A percentile compares a stretch with the other conserved stretches of the same genome.
Conservation (phyloP, 23 red algal genomes). For the Agarophyton chilense region DNA sequence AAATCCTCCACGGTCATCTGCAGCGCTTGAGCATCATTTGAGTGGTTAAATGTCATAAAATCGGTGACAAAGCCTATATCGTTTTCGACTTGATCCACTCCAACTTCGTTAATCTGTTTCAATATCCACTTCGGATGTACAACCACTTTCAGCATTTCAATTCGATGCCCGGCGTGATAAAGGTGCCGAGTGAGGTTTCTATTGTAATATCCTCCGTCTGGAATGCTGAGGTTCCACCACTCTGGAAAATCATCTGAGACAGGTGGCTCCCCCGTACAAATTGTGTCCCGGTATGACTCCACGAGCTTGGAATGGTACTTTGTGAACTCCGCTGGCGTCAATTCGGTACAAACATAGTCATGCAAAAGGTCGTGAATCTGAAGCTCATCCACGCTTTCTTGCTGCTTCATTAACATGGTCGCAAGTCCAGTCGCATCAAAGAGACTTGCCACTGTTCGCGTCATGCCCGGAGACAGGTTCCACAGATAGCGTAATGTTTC, state of each 20-base stretch:
- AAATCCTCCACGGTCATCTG: conserved; percentile 18
- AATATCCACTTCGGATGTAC: conserved; percentile 3
- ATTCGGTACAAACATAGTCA: conserved; percentile 2
- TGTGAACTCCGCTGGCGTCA: conserved; percentile 14
- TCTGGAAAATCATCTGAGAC: neutral
- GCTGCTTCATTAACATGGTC: neutral
- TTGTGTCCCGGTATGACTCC: neutral
- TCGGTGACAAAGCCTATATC: conserved; percentile 29
- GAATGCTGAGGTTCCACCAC: neutral
- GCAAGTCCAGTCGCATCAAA: conserved; percentile 7
- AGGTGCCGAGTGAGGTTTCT: conserved; percentile 10
- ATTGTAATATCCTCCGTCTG: conserved; percentile 1
- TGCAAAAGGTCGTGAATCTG: conserved; percentile 23
- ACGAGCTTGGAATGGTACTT: neutral
- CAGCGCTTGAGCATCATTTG: neutral
- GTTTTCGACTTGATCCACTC: conserved; percentile 18
- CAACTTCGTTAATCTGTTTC: neutral
- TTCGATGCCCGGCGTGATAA: neutral
- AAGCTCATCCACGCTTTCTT: neutral
- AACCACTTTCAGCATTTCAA: conserved; percentile 16
- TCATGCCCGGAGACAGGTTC: conserved; percentile 10
- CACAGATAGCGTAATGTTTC: conserved; percentile 6
- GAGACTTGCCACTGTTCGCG: neutral
- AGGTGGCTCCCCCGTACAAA: neutral
- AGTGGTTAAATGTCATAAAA: conserved; percentile 18